Conservation (phyloP, 2,329 filamentous ascomycete species). For the Paracamarosporium sp. region DNA sequence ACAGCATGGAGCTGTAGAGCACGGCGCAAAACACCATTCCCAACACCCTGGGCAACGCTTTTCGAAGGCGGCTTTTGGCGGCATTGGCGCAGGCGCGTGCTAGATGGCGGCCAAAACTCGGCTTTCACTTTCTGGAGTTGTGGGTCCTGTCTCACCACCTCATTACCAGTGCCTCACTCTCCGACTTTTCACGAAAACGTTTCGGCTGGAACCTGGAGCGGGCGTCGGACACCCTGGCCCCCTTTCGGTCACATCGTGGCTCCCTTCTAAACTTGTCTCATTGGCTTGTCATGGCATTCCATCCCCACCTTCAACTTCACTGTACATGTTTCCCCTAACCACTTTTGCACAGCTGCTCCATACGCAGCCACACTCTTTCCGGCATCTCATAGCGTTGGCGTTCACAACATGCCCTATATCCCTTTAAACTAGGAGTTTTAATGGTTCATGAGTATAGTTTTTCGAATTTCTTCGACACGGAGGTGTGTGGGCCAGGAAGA, state of each 20-base stretch:
- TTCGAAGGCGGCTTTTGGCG: neutral
- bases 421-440: constrained; percentile 19
- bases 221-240: neutral
- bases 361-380: constrained; percentile 3
- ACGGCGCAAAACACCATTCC: neutral
- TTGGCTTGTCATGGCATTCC: neutral
- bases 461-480: neutral
- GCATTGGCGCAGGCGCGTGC: neutral
- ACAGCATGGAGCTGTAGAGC: constrained; percentile 66
- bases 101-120: constrained; percentile 11
- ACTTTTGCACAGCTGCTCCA: constrained; percentile 2
- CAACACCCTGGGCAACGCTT: neutral
- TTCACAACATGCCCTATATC: constrained; percentile 18
- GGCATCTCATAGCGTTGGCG: constrained; percentile 15
- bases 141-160: constrained; percentile 7
- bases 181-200: neutral
- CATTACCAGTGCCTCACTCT: neutral
- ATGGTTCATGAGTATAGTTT: neutral
- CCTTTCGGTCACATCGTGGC: neutral
- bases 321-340: constrained; percentile 8
- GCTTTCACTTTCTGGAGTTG: neutral
- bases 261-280: neutral
- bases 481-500: neutral
- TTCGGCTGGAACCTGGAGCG: neutral
- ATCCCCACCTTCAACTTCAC: neutral